Conservation (phyloP, 192 early-diverging fungal genomes). For the Coemansia sp. region DNA sequence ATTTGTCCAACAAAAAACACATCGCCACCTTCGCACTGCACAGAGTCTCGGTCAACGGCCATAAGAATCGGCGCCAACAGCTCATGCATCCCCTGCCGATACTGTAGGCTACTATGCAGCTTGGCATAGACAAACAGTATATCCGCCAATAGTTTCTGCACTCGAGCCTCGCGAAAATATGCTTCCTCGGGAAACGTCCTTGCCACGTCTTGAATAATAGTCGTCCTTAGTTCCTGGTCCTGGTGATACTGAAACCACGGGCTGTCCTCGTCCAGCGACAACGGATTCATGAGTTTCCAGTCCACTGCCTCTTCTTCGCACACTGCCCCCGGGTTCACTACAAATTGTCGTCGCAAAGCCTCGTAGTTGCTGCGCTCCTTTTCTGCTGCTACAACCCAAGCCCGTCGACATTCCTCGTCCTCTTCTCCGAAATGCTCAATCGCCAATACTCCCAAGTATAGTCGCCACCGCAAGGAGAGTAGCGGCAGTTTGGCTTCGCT, state of each 20-base stretch:
- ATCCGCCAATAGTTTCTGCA: conserved; percentile 72
- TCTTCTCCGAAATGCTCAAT: conserved; percentile 38
- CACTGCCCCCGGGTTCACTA: conserved; percentile 28
- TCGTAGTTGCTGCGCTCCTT: conserved; percentile 44
- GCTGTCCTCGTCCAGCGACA: conserved; percentile 83
- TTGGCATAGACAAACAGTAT: conserved; percentile 93
- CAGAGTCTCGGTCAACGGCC: conserved; percentile 73
- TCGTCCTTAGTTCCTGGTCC: conserved; percentile 79
- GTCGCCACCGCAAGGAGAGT: conserved; percentile 45
- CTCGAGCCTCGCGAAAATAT: conserved; percentile 68
- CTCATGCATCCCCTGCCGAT: conserved; percentile 99
- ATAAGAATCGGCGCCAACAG: conserved; percentile 80
- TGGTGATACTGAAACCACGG: conserved; percentile 93
- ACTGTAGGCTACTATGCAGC: conserved; percentile 82
- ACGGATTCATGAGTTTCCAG: conserved; percentile 78
- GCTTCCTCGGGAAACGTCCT: conserved; percentile 90
- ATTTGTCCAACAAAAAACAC: conserved; percentile 36
- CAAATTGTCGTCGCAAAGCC: conserved; percentile 17
- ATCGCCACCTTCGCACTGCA: conserved; percentile 27
- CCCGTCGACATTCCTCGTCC: conserved; percentile 25
- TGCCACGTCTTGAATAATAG: conserved; percentile 90
- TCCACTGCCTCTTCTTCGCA: conserved; percentile 44
- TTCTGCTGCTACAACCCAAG: conserved; percentile 23
- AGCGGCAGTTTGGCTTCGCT: conserved; percentile 22
- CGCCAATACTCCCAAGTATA: conserved; percentile 39